A percentile compares a stretch with the other conserved stretches of the same genome.
Evolutionary conservation across 208 protist species (phyloP).

Genomic region (Crithidia expoeki): DNA sequence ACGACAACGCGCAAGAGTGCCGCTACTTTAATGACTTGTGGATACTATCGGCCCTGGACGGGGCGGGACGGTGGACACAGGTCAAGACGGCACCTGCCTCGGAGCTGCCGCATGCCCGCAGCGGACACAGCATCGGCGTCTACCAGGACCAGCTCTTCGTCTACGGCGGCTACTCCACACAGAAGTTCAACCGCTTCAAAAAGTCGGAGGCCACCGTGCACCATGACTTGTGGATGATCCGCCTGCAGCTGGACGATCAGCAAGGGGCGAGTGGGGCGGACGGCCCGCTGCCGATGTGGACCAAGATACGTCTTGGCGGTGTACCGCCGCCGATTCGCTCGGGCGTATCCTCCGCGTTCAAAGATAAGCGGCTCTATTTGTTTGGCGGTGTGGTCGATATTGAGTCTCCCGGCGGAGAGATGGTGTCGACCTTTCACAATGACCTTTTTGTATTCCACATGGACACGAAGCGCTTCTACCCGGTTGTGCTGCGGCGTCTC

Average conservation of each 20-base stretch:
- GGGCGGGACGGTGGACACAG: constrained; percentile 63
- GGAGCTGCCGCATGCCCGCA: constrained; percentile 69
- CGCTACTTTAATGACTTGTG: constrained; percentile 91
- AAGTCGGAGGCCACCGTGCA: constrained; percentile 89
- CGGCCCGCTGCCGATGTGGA: constrained; percentile 62
- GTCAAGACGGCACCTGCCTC: constrained; percentile 48
- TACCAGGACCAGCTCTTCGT: constrained; percentile 88
- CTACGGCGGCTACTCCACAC: constrained; percentile 89
- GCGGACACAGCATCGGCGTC: constrained; percentile 84
- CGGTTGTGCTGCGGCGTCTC: constrained; percentile 67
- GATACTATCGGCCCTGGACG: constrained; percentile 83
- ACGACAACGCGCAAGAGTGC: constrained; percentile 89
- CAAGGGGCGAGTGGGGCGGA: not conserved
- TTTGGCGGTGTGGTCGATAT: constrained; percentile 93
- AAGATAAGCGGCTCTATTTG: constrained; percentile 87
- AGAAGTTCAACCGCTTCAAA: constrained; percentile 91
- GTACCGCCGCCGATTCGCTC: constrained; percentile 88
- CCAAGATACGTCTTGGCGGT: constrained; percentile 73
- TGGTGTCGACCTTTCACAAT: constrained; percentile 90
- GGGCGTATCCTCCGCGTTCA: constrained; percentile 63
- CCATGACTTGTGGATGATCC: constrained; percentile 88
- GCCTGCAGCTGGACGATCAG: constrained; percentile 31
- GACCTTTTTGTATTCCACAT: constrained; percentile 93
- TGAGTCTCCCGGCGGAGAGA: constrained; percentile 81
- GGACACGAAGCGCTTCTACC: constrained; percentile 89